These are phyloP conservation scores for Mesembryanthemum crystallinum DNA, from an alignment of 148 eudicot species.

Conservation along the genomic window DNA sequence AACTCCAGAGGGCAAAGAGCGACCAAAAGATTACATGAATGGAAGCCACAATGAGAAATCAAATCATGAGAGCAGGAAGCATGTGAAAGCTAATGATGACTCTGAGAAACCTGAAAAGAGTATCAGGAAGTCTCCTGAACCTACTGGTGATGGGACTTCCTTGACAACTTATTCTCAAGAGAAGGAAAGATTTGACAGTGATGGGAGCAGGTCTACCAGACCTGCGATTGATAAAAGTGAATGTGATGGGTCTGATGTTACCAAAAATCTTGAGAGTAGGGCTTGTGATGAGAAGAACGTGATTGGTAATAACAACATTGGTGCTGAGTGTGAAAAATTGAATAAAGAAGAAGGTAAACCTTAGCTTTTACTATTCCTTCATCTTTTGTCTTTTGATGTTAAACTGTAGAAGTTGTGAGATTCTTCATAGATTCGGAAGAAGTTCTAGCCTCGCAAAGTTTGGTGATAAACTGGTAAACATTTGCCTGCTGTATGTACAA, in stretches of 20 bases:
- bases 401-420: background rate
- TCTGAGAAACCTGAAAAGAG: constrained; percentile 25
- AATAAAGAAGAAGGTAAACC: constrained; percentile 21
- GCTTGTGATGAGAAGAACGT: constrained; percentile 17
- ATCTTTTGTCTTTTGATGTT: background rate
- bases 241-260: constrained; percentile 29
- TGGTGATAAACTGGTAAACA: constrained; percentile 6
- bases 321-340: constrained; percentile 16
- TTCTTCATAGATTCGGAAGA: background rate
- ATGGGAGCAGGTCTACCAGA: constrained; percentile 21
- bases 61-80: constrained; percentile 28
- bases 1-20: constrained; percentile 38
- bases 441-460: background rate
- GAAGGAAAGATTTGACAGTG: constrained; percentile 28
- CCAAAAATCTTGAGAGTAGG: constrained; percentile 10
- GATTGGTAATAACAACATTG: constrained; percentile 6
- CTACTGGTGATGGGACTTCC: constrained; percentile 31
- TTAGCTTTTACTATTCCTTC: constrained; percentile 6
- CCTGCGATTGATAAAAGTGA: constrained; percentile 28
- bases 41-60: constrained; percentile 31
- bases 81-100: constrained; percentile 36
- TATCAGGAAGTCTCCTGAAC: constrained; percentile 16
- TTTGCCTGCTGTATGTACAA: background rate
- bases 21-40: constrained; percentile 25
- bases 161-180: constrained; percentile 15